A percentile compares a stretch with the other conserved stretches of the same genome.
Evolutionary conservation across 352 stramenopile species (phyloP).

Genomic region (Globisporangium apiculatum): DNA sequence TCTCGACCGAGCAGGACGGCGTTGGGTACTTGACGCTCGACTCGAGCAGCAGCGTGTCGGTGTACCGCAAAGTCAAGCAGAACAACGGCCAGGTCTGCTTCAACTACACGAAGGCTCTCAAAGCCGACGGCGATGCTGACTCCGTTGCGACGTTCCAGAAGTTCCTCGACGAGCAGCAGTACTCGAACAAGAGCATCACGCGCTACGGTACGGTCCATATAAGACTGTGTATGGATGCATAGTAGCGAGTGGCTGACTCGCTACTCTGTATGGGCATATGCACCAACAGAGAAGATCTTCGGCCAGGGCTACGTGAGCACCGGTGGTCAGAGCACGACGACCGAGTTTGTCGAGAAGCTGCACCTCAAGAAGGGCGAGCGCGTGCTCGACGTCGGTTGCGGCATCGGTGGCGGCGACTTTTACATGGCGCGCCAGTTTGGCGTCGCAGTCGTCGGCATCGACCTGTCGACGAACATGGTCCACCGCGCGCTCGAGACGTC

Average conservation of each 20-base stretch:
- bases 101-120: constrained; percentile 50
- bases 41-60: constrained; percentile 48
- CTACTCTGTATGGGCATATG: no score
- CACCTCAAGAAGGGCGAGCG: constrained; percentile 45
- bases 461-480: constrained; percentile 74
- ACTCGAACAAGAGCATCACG: constrained; percentile 61
- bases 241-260: background rate
- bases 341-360: constrained; percentile 66
- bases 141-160: constrained; percentile 54
- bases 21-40: constrained; percentile 60
- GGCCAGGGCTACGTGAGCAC: constrained; percentile 67
- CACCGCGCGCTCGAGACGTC: constrained; percentile 59
- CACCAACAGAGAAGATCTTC: constrained; percentile 53
- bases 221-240: background rate
- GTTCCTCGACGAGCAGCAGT: constrained; percentile 67
- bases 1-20: constrained; percentile 31
- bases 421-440: constrained; percentile 90
- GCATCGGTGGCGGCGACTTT: constrained; percentile 86
- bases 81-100: constrained; percentile 82
- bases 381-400: constrained; percentile 88
- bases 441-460: constrained; percentile 64
- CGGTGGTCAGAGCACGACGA: constrained; percentile 54
- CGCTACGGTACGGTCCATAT: constrained; percentile 25
- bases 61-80: constrained; percentile 74
- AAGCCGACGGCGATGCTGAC: constrained; percentile 27